phyloP scores from a whole-genome alignment of 257 asterid species.

The Nicotiana paniculata region DNA sequence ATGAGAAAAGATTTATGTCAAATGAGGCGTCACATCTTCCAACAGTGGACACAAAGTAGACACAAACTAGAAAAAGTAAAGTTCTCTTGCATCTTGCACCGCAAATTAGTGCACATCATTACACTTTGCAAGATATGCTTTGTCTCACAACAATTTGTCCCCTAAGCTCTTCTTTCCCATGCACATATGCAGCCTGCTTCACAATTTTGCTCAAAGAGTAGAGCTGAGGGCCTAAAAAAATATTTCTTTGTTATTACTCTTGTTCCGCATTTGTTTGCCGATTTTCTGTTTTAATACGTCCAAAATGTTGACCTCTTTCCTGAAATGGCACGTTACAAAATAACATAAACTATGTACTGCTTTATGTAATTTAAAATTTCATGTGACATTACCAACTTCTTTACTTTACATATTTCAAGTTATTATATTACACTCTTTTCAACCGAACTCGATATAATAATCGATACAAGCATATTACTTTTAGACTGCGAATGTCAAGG shows the following conservation, averaged over 20 bases:
- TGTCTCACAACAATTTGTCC: no score
- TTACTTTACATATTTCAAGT: not conserved
- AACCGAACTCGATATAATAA: not conserved
- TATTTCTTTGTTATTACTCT: not conserved
- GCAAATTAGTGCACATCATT: not conserved
- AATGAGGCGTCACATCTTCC: not conserved
- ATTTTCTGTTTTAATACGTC: not conserved
- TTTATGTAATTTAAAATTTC: not conserved
- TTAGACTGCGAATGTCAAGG: not conserved
- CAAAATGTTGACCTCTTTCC: not conserved
- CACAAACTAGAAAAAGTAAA: not conserved
- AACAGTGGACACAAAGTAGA: not conserved
- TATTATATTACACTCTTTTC: no score
- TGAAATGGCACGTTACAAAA: not conserved
- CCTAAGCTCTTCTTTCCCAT: not conserved
- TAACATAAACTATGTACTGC: not conserved
- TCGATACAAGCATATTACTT: not conserved
- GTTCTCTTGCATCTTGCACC: not conserved
- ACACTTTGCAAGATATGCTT: no score
- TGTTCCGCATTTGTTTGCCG: not conserved
- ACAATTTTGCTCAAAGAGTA: not conserved
- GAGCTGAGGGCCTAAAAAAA: not conserved
- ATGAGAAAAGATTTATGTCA: not conserved
- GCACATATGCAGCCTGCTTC: not conserved
- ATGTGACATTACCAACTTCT: not conserved